These are phyloP conservation scores for Fusarium sp. DNA, from an alignment of 2,329 filamentous ascomycete species.

Conservation along the genomic window DNA sequence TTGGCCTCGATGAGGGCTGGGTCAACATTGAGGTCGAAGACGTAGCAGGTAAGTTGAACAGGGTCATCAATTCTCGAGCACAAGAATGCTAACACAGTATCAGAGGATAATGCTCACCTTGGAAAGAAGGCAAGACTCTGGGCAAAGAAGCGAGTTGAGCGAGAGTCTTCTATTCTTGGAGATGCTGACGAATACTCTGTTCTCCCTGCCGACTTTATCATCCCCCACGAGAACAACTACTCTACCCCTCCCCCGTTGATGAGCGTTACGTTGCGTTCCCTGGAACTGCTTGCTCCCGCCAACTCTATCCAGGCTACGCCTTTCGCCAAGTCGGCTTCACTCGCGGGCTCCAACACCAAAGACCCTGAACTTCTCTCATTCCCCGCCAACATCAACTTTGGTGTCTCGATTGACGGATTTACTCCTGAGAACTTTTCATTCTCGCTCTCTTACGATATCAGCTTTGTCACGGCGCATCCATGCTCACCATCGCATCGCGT, in stretches of 20 bases:
- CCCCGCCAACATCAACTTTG: constrained; percentile 52
- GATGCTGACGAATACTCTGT: constrained; percentile 66
- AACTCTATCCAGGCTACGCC: constrained; percentile 61
- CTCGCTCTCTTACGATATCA: constrained; percentile 67
- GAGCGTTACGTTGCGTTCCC: constrained; percentile 61
- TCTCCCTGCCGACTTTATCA: constrained; percentile 71
- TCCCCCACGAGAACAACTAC: constrained; percentile 69
- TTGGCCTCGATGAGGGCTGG: constrained; percentile 67
- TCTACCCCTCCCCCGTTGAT: constrained; percentile 60
- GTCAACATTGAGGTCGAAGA: constrained; percentile 68
- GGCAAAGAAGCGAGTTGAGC: constrained; percentile 70
- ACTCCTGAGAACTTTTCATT: constrained; percentile 57
- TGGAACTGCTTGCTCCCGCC: constrained; percentile 61
- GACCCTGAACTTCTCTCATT: constrained; percentile 51
- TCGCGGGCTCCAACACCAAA: constrained; percentile 25
- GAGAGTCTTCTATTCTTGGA: constrained; percentile 70
- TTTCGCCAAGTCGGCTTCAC: constrained; percentile 48
- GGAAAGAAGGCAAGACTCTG: constrained; percentile 70
- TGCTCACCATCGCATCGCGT: constrained; percentile 70
- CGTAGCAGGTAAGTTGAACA: constrained; percentile 58
- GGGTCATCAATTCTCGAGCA: neutral
- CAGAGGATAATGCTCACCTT: constrained; percentile 62
- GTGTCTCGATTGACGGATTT: constrained; percentile 53
- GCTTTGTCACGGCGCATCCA: constrained; percentile 75
- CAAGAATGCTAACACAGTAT: constrained; percentile 24